Evolutionary conservation across 1,284 basidiomycete genomes (phyloP).

Genomic region (Exobasidium rhododendri): DNA sequence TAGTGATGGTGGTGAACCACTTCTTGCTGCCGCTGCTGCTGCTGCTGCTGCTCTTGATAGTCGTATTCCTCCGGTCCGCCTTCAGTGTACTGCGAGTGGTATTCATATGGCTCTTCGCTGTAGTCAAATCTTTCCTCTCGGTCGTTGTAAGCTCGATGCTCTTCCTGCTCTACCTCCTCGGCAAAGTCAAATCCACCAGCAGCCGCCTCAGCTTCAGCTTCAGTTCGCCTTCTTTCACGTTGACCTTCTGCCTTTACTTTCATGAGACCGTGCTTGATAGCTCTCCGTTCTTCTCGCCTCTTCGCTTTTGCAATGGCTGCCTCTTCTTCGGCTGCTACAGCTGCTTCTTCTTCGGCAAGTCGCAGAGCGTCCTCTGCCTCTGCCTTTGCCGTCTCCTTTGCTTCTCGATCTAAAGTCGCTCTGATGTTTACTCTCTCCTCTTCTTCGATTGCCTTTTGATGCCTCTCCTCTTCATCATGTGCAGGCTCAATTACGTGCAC

Average conservation of each 20-base stretch:
- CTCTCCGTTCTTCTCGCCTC: slow-evolving; percentile 36
- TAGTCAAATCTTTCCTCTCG: slow-evolving; percentile 1
- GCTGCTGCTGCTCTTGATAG: neutral
- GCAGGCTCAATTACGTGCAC: slow-evolving; percentile 2
- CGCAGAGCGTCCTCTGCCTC: slow-evolving; percentile 26
- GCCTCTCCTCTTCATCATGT: neutral
- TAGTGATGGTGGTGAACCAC: slow-evolving; percentile 46
- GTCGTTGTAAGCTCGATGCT: neutral
- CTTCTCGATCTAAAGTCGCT: slow-evolving; percentile 9
- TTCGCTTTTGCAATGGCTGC: slow-evolving; percentile 41
- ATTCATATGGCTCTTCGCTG: neutral
- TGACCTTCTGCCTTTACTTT: slow-evolving; percentile 24
- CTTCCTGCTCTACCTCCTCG: slow-evolving; percentile 1
- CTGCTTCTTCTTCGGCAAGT: slow-evolving; percentile 29
- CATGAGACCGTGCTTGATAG: slow-evolving; percentile 35
- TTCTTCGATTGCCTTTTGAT: neutral
- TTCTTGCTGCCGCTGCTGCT: slow-evolving; percentile 5
- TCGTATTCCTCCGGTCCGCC: slow-evolving; percentile 11
- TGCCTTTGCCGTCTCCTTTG: slow-evolving; percentile 13
- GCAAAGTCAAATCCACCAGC: slow-evolving; percentile 21
- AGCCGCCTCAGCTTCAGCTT: slow-evolving; percentile 41
- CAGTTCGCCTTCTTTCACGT: slow-evolving; percentile 24
- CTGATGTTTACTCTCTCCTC: slow-evolving; percentile 3
- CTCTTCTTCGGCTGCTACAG: slow-evolving; percentile 36
- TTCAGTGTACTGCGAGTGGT: neutral